These are phyloP conservation scores for Datisca glomerata DNA, from an alignment of 306 rosid species.

Conservation along the genomic window DNA sequence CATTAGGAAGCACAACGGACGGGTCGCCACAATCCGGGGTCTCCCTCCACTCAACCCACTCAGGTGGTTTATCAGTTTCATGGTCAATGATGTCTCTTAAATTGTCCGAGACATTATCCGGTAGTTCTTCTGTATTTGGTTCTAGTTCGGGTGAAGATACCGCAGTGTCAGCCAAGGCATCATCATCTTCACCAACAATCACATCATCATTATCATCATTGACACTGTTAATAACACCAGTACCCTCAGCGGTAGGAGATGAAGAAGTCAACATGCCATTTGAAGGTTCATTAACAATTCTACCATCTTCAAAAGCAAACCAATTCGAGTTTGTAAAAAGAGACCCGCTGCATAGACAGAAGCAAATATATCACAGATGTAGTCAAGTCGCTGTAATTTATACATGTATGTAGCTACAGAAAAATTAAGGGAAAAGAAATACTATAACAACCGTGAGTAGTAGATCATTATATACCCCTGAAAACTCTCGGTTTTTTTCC, in stretches of 20 bases:
- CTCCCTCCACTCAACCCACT: constrained; percentile 99
- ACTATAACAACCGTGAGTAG: too few species aligned
- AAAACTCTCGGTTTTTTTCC: too few species aligned
- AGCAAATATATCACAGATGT: too few species aligned
- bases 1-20: constrained; percentile 53
- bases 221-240: constrained; percentile 12
- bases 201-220: constrained; percentile 33
- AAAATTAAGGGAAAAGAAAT: too few species aligned
- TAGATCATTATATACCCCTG: too few species aligned
- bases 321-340: constrained; percentile 96
- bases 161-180: constrained; percentile 74
- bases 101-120: neutral
- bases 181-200: constrained; percentile 58
- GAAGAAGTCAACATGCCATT: constrained; percentile 60
- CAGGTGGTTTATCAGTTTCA: constrained; percentile 78
- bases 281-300: constrained; percentile 52
- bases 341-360: constrained; percentile 54
- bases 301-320: constrained; percentile 90
- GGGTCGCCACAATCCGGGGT: constrained; percentile 60
- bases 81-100: constrained; percentile 17
- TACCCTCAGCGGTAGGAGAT: constrained; percentile 50
- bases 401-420: too few species aligned
- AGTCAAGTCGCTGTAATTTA: too few species aligned
- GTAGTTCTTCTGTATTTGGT: constrained; percentile 24
- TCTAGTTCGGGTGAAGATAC: constrained; percentile 55